Base-by-base conservation (phyloP, 2,329 filamentous ascomycete genomes). In the Exophiala phaeomuriformis region DNA sequence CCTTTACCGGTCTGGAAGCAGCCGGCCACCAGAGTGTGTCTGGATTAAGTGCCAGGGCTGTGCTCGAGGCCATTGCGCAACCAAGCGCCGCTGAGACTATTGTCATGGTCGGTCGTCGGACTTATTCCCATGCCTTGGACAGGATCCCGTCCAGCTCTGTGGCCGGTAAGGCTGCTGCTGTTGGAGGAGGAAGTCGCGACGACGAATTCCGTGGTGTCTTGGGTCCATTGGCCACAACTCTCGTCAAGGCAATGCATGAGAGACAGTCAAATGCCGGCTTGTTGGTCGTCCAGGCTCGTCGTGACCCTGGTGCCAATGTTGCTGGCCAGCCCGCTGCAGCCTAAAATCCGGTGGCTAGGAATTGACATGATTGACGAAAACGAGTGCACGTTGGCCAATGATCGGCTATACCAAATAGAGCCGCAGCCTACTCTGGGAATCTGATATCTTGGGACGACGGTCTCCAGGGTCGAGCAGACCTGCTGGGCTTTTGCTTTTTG, bases 261-360 rank as follows among this genome's bases (percentile, higher is more conserved):
- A 75, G 74, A 42, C 78, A 76, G 8, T 68, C 86, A n/a, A 78
- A 76, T 58, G 81, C 83, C 0, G 88, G 85, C 67, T 70, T 90
- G 29, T 71, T 90, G 49, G 79, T 90, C 51, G 76, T 90, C 30
- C 83, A 88, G 69, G 84, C 84, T 36, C 74, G 69, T 47, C 29
- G 47, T n/a, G 55, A 56, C 5, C 37, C 10, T 33, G 57, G 19
- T 19, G 19, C 19, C 19, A 19, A 56, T 12, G 51, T 45, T n/a
- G 51, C 45, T 31, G 29, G 35, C 19, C 19, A 19, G 32, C 37
- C 42, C 2, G 30, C 29, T 12, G 35, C 12, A 29, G 5, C 47
- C 30, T 28, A 31, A 32, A 31, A 32, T n/a, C 6, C 9, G 52
- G 47, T n/a, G 46, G 27, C 1, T 53, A 43, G 27, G 45, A 35